Percentiles rank a stretch among this genome's conserved stretches.
These are phyloP conservation scores for Ustilago vetiveriae DNA, from an alignment of 1,284 basidiomycete genomes.

Conservation along the genomic window DNA sequence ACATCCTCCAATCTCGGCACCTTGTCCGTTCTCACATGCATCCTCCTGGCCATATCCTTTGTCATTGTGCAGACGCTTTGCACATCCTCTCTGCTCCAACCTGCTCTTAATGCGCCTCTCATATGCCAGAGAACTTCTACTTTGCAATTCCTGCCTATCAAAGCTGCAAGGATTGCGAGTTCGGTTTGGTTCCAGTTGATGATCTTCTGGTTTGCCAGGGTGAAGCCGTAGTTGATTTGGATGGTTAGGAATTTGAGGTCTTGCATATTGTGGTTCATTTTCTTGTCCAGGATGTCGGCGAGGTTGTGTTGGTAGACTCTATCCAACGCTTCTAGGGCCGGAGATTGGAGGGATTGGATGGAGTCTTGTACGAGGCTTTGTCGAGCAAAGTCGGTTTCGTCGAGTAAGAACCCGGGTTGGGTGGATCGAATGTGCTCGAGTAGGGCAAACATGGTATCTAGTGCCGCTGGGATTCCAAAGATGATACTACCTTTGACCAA, in stretches of 20 bases:
- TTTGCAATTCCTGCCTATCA: constrained; percentile 21
- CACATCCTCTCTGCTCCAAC: constrained; percentile 28
- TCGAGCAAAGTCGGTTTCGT: constrained; percentile 1
- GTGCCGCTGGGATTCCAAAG: constrained; percentile 23
- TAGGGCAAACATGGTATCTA: constrained; percentile 26
- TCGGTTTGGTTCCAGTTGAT: constrained; percentile 27
- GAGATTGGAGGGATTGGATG: constrained; percentile 2
- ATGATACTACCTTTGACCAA: constrained; percentile 28
- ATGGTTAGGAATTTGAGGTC: constrained; percentile 39
- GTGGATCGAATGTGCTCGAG: constrained; percentile 8
- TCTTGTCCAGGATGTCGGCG: constrained; percentile 7
- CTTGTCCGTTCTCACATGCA: constrained; percentile 11
- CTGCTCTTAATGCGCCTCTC: constrained; percentile 25
- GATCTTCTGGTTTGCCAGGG: constrained; percentile 9
- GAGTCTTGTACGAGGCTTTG: neutral
- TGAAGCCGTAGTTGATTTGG: constrained; percentile 48
- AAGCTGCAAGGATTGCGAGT: constrained; percentile 21
- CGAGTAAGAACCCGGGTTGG: neutral
- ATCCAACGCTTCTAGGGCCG: constrained; percentile 1
- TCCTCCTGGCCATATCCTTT: constrained; percentile 7
- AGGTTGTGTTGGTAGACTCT: constrained; percentile 41
- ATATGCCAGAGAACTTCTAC: constrained; percentile 41
- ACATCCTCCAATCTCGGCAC: constrained; percentile 19
- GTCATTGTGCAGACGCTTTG: constrained; percentile 3
- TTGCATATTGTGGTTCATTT: constrained; percentile 29